Conservation (phyloP, 192 early-diverging fungal species). For the Coemansia pectinata region DNA sequence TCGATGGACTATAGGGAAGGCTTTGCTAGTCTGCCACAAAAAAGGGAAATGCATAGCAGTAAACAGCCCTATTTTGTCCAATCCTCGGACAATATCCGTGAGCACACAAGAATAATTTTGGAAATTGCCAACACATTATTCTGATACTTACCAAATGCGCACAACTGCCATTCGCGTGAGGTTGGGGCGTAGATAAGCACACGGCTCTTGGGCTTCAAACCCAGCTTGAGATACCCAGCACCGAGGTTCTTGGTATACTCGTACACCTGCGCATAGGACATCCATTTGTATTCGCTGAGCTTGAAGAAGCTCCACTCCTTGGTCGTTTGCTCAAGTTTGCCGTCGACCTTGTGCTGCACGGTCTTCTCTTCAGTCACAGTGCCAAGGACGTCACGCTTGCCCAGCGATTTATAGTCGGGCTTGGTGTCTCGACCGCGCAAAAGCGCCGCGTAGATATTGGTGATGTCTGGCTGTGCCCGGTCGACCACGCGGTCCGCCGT, state of each 20-base stretch:
- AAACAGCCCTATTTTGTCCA: neutral
- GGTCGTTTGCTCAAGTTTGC: slow-evolving; percentile 58
- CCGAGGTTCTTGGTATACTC: slow-evolving; percentile 39
- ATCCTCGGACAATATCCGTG: neutral
- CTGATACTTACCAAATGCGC: slow-evolving; percentile 45
- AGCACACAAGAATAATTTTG: neutral
- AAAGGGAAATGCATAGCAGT: neutral
- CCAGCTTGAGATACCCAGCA: slow-evolving; percentile 35
- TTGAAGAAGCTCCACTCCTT: slow-evolving; percentile 93
- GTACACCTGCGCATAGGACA: slow-evolving; percentile 39
- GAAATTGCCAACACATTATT: neutral
- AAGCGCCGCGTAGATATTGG: slow-evolving; percentile 38
- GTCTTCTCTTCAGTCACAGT: slow-evolving; percentile 47
- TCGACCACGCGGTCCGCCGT: slow-evolving; percentile 36
- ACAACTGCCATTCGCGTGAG: slow-evolving; percentile 52
- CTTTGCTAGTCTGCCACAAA: neutral
- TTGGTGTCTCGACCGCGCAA: slow-evolving; percentile 22
- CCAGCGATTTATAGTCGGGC: slow-evolving; percentile 26
- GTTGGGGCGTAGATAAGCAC: slow-evolving; percentile 71
- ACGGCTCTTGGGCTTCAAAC: slow-evolving; percentile 48
- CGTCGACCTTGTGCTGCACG: slow-evolving; percentile 47
- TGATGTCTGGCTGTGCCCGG: slow-evolving; percentile 33
- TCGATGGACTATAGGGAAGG: neutral
- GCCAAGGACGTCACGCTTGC: slow-evolving; percentile 48
- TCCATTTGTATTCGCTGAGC: slow-evolving; percentile 62